Percentiles rank a stretch among this genome's conserved stretches.
Evolutionary conservation across 148 eudicot genomes (phyloP).

Genomic region (Persicaria maculosa): DNA sequence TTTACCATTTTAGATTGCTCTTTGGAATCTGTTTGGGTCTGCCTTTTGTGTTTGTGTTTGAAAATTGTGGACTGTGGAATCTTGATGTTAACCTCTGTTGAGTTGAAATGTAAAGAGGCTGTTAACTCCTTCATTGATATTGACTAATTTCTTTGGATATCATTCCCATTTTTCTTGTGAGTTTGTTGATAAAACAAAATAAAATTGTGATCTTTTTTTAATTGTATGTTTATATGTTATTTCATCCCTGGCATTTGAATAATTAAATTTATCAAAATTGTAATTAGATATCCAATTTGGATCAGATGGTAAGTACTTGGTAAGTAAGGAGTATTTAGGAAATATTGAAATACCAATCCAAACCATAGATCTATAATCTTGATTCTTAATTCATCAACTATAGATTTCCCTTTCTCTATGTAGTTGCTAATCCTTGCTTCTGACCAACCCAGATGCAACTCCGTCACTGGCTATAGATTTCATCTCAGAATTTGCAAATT

Average conservation of each 20-base stretch:
- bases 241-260: neutral
- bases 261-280: too few relatives aligned
- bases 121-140: neutral
- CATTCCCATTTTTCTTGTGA: neutral
- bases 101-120: neutral
- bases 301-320: neutral
- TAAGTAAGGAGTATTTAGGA: neutral
- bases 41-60: neutral
- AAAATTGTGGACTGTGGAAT: neutral
- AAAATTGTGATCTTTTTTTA: too few relatives aligned
- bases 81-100: neutral
- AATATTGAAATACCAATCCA: neutral
- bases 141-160: neutral
- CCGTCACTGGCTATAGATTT: slow-evolving; percentile 2
- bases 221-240: neutral
- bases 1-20: neutral
- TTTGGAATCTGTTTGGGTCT: neutral
- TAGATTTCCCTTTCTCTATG: neutral
- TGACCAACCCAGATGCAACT: neutral
- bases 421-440: neutral
- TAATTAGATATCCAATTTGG: neutral
- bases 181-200: neutral
- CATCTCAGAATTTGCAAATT: slow-evolving; percentile 9
- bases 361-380: neutral
- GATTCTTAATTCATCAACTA: neutral